Evolutionary conservation across 768 basidiomycete species (phyloP).

Genomic region (Trametes coccinea): DNA sequence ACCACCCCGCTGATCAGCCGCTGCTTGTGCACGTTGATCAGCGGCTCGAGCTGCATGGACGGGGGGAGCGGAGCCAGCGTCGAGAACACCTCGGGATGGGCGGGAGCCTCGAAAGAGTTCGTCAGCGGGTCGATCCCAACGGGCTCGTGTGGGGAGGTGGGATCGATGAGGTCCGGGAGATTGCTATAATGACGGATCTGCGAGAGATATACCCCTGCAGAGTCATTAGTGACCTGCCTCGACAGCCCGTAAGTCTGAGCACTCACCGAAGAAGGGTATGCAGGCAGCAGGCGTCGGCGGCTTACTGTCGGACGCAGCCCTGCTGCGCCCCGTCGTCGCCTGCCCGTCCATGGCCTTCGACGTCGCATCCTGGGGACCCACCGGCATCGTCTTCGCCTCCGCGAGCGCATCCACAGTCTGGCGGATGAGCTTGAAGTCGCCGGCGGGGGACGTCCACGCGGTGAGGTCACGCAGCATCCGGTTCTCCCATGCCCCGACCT

Average conservation of each 20-base stretch:
- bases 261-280: conserved; percentile 80
- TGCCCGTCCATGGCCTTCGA: conserved; percentile 45
- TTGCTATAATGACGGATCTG: conserved; percentile 64
- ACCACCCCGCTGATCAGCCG: conserved; percentile 78
- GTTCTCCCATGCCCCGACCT: conserved; percentile 67
- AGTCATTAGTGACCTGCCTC: neutral
- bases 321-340: conserved; percentile 35
- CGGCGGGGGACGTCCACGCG: conserved; percentile 57
- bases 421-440: conserved; percentile 77
- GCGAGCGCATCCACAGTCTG: conserved; percentile 61
- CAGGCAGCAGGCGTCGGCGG: conserved; percentile 52
- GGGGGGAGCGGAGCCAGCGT: conserved; percentile 69
- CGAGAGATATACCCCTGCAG: conserved; percentile 71
- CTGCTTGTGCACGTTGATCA: conserved; percentile 90
- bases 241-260: neutral
- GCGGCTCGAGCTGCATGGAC: conserved; percentile 78
- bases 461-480: conserved; percentile 75
- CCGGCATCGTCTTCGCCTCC: conserved; percentile 63
- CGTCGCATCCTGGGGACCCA: conserved; percentile 53
- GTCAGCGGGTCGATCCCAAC: conserved; percentile 65
- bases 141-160: conserved; percentile 70
- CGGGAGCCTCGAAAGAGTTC: conserved; percentile 64
- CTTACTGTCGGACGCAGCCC: conserved; percentile 42
- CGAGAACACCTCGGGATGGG: conserved; percentile 79
- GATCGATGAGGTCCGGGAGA: conserved; percentile 81